These are phyloP conservation scores for Aspergillus homomorphus DNA, from an alignment of 495 filamentous ascomycete genomes.

Conservation along the genomic window DNA sequence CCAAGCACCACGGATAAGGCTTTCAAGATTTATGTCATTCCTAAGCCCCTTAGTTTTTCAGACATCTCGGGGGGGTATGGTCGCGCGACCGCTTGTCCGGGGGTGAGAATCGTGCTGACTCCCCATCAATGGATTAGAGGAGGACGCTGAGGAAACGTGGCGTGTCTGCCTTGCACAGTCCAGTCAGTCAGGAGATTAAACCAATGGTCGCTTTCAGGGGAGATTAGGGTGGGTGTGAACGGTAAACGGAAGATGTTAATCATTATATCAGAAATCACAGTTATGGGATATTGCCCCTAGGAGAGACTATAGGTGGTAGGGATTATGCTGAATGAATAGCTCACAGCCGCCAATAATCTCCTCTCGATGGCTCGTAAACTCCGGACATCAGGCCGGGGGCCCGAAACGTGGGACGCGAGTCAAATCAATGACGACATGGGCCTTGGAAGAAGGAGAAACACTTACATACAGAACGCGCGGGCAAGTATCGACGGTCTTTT, in stretches of 20 bases:
- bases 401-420: slow-evolving; percentile 29
- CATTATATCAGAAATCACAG: slow-evolving; percentile 1
- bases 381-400: slow-evolving; percentile 18
- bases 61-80: neutral
- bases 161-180: slow-evolving; percentile 2
- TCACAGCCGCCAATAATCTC: slow-evolving; percentile 2
- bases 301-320: too few species aligned
- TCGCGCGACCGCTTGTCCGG: slow-evolving; percentile 12
- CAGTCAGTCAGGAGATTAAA: slow-evolving; percentile 2
- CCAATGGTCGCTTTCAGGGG: neutral
- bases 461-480: slow-evolving; percentile 11
- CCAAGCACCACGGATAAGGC: slow-evolving; percentile 21
- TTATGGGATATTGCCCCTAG: neutral
- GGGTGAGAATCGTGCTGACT: neutral
- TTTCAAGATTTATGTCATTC: slow-evolving; percentile 19
- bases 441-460: slow-evolving; percentile 1
- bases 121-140: neutral
- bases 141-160: slow-evolving; percentile 10
- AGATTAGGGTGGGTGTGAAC: neutral
- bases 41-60: slow-evolving; percentile 3
- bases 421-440: slow-evolving; percentile 27
- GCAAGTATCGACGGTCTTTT: slow-evolving; percentile 4
- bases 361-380: slow-evolving; percentile 10
- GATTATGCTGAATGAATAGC: neutral
- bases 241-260: neutral